phyloP scores from a whole-genome alignment of 495 filamentous ascomycete genomes.

The Friedmanniomyces endolithicus region DNA sequence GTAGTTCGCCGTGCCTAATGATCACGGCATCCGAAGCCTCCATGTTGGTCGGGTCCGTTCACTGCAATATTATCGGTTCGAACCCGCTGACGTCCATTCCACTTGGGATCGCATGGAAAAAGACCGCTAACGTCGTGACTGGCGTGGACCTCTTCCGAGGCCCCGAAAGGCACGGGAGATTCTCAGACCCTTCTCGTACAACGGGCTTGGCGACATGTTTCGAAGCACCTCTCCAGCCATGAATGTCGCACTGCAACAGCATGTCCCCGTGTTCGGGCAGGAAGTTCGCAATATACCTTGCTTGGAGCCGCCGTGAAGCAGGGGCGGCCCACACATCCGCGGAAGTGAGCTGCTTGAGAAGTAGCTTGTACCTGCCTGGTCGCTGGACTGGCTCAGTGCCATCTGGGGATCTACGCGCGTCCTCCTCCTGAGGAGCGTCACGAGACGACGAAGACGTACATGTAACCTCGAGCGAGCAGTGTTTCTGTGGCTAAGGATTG shows the following conservation, averaged over 20 bases:
- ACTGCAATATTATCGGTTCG: too few species aligned
- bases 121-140: too few species aligned
- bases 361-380: not conserved
- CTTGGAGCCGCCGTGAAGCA: not conserved
- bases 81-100: too few species aligned
- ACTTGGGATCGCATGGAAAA: too few species aligned
- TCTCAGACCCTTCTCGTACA: too few species aligned
- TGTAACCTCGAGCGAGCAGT: not conserved
- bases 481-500: not conserved
- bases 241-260: too few species aligned
- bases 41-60: too few species aligned
- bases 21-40: too few species aligned
- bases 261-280: not conserved
- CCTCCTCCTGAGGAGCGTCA: not conserved
- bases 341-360: not conserved
- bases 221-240: too few species aligned
- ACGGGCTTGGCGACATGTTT: not conserved
- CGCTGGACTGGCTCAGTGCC: not conserved
- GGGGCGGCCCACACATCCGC: not conserved
- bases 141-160: too few species aligned
- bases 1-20: too few species aligned
- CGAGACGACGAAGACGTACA: not conserved
- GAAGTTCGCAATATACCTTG: not conserved
- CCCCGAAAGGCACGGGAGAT: too few species aligned
- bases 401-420: not conserved